These are phyloP conservation scores for Bassia scoparia DNA, from an alignment of 148 eudicot genomes.

Conservation along the genomic window DNA sequence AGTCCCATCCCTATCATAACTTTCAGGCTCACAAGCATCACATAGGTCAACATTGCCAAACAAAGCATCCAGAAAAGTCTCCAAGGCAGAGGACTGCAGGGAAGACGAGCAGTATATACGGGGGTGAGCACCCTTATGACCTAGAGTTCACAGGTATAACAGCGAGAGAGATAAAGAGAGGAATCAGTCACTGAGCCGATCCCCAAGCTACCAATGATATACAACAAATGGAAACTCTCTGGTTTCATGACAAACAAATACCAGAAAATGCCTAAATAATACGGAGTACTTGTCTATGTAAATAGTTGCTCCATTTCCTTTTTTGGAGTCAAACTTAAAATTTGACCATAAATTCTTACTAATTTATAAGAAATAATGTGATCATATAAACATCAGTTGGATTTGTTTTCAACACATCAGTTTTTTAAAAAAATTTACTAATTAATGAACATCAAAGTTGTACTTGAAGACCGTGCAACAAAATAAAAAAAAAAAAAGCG, in stretches of 20 bases:
- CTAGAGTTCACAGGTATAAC: constrained; percentile 31
- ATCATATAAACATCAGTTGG: no score
- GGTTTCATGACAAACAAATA: not conserved
- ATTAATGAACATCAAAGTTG: no score
- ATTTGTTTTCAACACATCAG: no score
- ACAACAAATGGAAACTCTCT: not conserved
- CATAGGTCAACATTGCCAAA: constrained; percentile 55
- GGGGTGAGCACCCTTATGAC: constrained; percentile 88
- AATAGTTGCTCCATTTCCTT: no score
- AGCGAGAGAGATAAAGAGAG: not conserved
- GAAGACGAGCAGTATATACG: constrained; percentile 82
- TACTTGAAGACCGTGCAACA: no score
- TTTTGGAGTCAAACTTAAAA: no score
- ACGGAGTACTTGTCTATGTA: no score
- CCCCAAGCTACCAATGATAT: not conserved
- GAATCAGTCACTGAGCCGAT: not conserved
- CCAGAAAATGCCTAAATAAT: constrained; percentile 1
- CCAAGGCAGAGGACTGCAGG: constrained; percentile 64
- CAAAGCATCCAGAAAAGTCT: constrained; percentile 70
- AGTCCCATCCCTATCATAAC: constrained; percentile 79
- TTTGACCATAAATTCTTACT: no score
- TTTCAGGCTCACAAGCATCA: constrained; percentile 89
- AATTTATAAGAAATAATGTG: no score
- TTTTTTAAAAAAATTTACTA: no score
- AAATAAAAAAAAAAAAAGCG: no score